Percentiles rank a stretch among this genome's conserved stretches.
phyloP scores from a whole-genome alignment of 1,284 basidiomycete genomes.

The Irpex rosettiformis region DNA sequence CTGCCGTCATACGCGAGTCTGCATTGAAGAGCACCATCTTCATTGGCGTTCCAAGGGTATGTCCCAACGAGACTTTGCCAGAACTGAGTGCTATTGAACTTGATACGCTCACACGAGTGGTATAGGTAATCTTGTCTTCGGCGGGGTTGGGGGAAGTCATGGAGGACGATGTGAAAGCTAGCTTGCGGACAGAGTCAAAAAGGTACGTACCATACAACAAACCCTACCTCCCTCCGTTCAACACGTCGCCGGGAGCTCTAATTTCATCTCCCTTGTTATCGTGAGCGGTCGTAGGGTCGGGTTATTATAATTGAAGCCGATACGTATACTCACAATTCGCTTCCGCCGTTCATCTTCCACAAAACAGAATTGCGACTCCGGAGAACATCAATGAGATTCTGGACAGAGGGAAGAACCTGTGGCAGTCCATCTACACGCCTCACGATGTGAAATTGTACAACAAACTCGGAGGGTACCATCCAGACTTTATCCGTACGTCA shows the following conservation, averaged over 20 bases:
- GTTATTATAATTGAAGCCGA: background rate
- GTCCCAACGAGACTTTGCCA: background rate
- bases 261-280: background rate
- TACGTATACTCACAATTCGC: background rate
- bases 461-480: conserved; percentile 85
- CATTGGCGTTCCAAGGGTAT: conserved; percentile 85
- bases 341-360: background rate
- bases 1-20: conserved; percentile 88
- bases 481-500: conserved; percentile 79
- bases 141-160: conserved; percentile 71
- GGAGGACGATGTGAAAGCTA: conserved; percentile 74
- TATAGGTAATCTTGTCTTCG: conserved; percentile 80
- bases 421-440: conserved; percentile 91
- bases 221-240: background rate
- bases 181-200: conserved; percentile 68
- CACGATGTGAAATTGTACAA: conserved; percentile 85
- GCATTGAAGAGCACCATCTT: conserved; percentile 94
- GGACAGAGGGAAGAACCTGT: conserved; percentile 68
- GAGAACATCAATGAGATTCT: conserved; percentile 67
- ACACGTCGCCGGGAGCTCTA: too few relatives aligned
- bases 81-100: background rate
- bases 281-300: background rate
- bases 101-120: too few relatives aligned
- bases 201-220: conserved; percentile 3
- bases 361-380: conserved; percentile 52